phyloP scores from a whole-genome alignment of 2,329 filamentous ascomycete genomes.

The Westerdykella sp. region DNA sequence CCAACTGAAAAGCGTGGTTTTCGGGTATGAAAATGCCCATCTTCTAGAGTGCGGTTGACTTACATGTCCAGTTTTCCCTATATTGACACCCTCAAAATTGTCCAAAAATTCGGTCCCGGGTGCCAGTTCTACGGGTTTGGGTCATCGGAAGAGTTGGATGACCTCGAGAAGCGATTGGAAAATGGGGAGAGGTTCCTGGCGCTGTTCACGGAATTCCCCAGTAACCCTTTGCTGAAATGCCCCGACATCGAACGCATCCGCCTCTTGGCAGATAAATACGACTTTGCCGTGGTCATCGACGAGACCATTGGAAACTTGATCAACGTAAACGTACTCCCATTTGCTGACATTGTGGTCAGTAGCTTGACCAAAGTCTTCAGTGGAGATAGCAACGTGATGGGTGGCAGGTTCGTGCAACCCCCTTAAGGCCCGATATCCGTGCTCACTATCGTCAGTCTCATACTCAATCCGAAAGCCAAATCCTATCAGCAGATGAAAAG shows the following conservation, averaged over 20 bases:
- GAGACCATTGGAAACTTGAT: conserved; percentile 96
- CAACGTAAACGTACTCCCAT: conserved; percentile 87
- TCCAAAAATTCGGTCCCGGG: conserved; percentile 90
- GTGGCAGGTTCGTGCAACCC: conserved; percentile 54
- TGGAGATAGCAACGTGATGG: conserved; percentile 98
- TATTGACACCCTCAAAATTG: conserved; percentile 89
- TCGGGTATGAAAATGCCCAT: conserved; percentile 49
- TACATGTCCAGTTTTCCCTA: conserved; percentile 65
- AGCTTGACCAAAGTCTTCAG: conserved; percentile 96
- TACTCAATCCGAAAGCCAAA: conserved; percentile 60
- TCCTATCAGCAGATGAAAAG: conserved; percentile 66
- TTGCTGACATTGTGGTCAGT: conserved; percentile 86
- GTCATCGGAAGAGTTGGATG: conserved; percentile 70
- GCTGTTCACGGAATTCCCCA: conserved; percentile 91
- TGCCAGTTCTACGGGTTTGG: conserved; percentile 82
- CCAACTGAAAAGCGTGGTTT: conserved; percentile 71
- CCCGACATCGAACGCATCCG: conserved; percentile 82
- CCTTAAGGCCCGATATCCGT: not conserved
- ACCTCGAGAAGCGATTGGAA: conserved; percentile 66
- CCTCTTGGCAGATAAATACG: conserved; percentile 69
- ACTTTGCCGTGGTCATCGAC: conserved; percentile 86
- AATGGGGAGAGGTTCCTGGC: conserved; percentile 70
- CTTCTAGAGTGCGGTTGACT: conserved; percentile 1
- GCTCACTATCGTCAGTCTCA: conserved; percentile 38
- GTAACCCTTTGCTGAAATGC: conserved; percentile 80